Conservation (phyloP, 352 stramenopile species). For the Phytopythium sindhum region DNA sequence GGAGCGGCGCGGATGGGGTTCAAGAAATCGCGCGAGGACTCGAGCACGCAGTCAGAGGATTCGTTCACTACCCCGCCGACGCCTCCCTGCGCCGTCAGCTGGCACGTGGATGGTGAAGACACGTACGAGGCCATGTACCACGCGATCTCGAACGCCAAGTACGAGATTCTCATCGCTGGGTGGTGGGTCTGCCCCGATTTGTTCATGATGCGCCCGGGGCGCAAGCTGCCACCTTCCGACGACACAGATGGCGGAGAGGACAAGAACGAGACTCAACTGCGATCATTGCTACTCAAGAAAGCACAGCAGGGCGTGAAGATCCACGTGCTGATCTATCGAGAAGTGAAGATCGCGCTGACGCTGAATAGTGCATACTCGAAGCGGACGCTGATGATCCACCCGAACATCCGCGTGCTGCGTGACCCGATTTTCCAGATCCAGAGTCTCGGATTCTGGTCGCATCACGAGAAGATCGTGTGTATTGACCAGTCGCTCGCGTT, state of each 20-base stretch:
- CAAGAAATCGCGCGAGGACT: slow-evolving; percentile 31
- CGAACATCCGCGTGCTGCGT: slow-evolving; percentile 88
- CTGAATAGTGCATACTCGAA: slow-evolving; percentile 87
- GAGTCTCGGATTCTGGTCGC: slow-evolving; percentile 89
- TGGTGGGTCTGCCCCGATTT: slow-evolving; percentile 89
- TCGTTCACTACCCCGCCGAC: slow-evolving; percentile 40
- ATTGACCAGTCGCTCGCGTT: slow-evolving; percentile 86
- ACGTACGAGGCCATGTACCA: slow-evolving; percentile 86
- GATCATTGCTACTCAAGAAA: slow-evolving; percentile 76
- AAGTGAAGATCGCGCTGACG: slow-evolving; percentile 88
- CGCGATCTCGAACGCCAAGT: slow-evolving; percentile 83
- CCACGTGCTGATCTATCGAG: slow-evolving; percentile 90
- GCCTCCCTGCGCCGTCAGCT: slow-evolving; percentile 63
- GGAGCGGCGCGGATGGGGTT: slow-evolving; percentile 19
- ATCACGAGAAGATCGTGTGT: slow-evolving; percentile 93
- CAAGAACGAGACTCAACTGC: slow-evolving; percentile 69
- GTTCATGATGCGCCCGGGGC: slow-evolving; percentile 66
- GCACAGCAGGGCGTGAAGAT: slow-evolving; percentile 84
- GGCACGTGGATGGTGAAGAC: slow-evolving; percentile 86
- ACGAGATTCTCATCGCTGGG: slow-evolving; percentile 88
- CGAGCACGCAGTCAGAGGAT: slow-evolving; percentile 58
- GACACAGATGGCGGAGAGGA: slow-evolving; percentile 29
- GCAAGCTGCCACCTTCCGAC: slow-evolving; percentile 40
- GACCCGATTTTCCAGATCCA: slow-evolving; percentile 91
- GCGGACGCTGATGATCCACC: slow-evolving; percentile 67